A percentile compares a stretch with the other conserved stretches of the same genome.
Conservation (phyloP, 352 stramenopile genomes). For the Pythium vanterpoolii region DNA sequence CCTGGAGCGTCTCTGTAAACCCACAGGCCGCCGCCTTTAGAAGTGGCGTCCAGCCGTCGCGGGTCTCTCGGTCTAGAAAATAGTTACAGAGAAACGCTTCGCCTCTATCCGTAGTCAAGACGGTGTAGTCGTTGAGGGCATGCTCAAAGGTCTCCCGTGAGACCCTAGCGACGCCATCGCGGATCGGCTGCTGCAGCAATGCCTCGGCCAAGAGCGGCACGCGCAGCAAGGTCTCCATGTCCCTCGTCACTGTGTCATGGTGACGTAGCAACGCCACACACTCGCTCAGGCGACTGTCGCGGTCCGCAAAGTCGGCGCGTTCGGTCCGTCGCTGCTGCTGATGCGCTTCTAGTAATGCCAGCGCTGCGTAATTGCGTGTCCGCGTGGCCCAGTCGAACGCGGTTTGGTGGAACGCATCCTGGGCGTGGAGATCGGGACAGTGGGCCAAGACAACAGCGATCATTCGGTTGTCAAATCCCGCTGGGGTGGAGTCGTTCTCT, state of each 20-base stretch:
- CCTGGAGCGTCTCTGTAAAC: slow-evolving; percentile 29
- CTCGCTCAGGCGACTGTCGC: slow-evolving; percentile 31
- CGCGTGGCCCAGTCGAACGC: slow-evolving; percentile 66
- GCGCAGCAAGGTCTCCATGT: slow-evolving; percentile 31
- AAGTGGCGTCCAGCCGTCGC: slow-evolving; percentile 65
- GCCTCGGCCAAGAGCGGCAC: slow-evolving; percentile 40
- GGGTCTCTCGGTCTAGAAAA: slow-evolving; percentile 54
- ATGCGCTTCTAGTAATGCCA: slow-evolving; percentile 35
- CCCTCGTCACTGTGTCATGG: slow-evolving; percentile 31
- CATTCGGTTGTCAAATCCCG: slow-evolving; percentile 51
- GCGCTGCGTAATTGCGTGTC: slow-evolving; percentile 36
- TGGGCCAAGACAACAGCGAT: slow-evolving; percentile 37
- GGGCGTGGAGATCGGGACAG: slow-evolving; percentile 37
- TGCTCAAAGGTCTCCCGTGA: neutral
- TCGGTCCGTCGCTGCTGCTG: neutral
- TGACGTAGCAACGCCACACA: slow-evolving; percentile 34
- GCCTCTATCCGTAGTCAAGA: neutral
- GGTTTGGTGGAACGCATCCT: slow-evolving; percentile 46
- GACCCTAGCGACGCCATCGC: neutral
- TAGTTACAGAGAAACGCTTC: slow-evolving; percentile 26
- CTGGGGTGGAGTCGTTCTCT: slow-evolving; percentile 8
- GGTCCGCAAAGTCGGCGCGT: slow-evolving; percentile 34
- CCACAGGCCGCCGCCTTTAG: slow-evolving; percentile 60
- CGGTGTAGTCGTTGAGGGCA: slow-evolving; percentile 8
- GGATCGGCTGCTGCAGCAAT: slow-evolving; percentile 36